Evolutionary conservation across 441 rosid genomes (phyloP), one percentile per base, ranked within the genome.

Genomic region (Bruguiera hainesii): DNA sequence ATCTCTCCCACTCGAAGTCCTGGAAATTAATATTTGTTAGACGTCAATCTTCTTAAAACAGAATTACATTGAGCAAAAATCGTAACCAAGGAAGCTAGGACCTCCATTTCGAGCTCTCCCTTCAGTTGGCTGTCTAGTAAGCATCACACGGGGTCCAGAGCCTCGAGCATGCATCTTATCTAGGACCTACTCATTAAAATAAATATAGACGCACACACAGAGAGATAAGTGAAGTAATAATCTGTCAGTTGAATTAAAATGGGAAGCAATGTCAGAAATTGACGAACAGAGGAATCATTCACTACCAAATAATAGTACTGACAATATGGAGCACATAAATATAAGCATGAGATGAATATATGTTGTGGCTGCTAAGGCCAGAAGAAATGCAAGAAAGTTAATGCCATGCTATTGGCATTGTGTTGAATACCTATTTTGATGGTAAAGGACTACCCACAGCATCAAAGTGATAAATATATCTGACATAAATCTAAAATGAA

Each of bases 71-170:
- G 29, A 69, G 35, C 59, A 57, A 56, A 56, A 16, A 70, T 70
- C 9, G 19, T 68, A 57, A 73, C 7, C 56, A 6, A 59, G 50
- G 58, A 65, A 71, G 21, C 37, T 75, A 71, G 59, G 65, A 87
- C 99, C 99, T 87, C 98, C 99, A 81, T 89, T 95, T 73, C 84
- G 75, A 67, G 99, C 91, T 87, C 90, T 90, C 53, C 99, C 98
- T 85, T 92, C 98, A 29, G 95, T 95, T 65, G 97, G 95, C 71
- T 95, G 99, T 78, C 99, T 85, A 29, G 99, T 92, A 68, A 95
- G 79, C 93, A 90, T 79, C 31, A 83, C 88, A 57, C 91, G 94
- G 1, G 98, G 98, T 60, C 99, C 98, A 74, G 69, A 86, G 30
- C 98, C 98, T 82, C 99, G 86, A 23, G 99, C 99, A 56, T 95